Percentiles rank a stretch among this genome's conserved stretches.
Evolutionary conservation across 768 basidiomycete genomes (phyloP).

Genomic region (Podaxis rugospora): DNA sequence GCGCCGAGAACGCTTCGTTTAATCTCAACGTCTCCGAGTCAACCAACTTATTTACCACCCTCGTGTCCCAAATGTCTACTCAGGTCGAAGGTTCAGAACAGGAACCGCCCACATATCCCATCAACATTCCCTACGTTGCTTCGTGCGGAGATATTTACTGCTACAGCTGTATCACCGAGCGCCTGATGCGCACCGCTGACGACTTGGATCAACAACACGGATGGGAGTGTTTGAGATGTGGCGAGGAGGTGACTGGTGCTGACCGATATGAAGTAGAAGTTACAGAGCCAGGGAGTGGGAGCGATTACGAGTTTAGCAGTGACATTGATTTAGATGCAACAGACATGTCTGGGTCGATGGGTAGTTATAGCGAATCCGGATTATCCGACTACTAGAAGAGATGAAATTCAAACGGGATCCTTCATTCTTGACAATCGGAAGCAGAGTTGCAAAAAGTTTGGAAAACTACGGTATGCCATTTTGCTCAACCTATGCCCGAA

Average conservation of each 20-base stretch:
- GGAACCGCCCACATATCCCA: slow-evolving; percentile 54
- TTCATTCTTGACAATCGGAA: not conserved
- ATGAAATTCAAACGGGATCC: slow-evolving; percentile 16
- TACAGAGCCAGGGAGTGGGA: slow-evolving; percentile 33
- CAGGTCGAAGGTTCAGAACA: slow-evolving; percentile 24
- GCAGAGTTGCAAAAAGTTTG: not conserved
- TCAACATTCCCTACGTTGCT: slow-evolving; percentile 79
- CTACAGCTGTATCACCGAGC: slow-evolving; percentile 88
- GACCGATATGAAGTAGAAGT: slow-evolving; percentile 52
- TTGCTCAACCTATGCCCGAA: slow-evolving; percentile 16
- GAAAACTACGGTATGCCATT: not conserved
- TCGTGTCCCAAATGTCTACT: slow-evolving; percentile 12
- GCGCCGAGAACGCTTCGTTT: slow-evolving; percentile 70
- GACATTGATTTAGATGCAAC: slow-evolving; percentile 42
- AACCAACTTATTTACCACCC: slow-evolving; percentile 40
- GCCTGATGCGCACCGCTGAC: slow-evolving; percentile 68
- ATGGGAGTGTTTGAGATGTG: slow-evolving; percentile 87
- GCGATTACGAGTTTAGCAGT: slow-evolving; percentile 61
- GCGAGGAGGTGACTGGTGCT: slow-evolving; percentile 56
- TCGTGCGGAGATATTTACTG: slow-evolving; percentile 88
- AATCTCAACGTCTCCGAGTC: slow-evolving; percentile 53
- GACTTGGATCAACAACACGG: slow-evolving; percentile 51
- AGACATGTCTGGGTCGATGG: slow-evolving; percentile 54
- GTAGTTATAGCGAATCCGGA: slow-evolving; percentile 45
- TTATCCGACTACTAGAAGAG: slow-evolving; percentile 26